phyloP scores from a whole-genome alignment of 2,329 filamentous ascomycete genomes.

The Fusarium torulosum region DNA sequence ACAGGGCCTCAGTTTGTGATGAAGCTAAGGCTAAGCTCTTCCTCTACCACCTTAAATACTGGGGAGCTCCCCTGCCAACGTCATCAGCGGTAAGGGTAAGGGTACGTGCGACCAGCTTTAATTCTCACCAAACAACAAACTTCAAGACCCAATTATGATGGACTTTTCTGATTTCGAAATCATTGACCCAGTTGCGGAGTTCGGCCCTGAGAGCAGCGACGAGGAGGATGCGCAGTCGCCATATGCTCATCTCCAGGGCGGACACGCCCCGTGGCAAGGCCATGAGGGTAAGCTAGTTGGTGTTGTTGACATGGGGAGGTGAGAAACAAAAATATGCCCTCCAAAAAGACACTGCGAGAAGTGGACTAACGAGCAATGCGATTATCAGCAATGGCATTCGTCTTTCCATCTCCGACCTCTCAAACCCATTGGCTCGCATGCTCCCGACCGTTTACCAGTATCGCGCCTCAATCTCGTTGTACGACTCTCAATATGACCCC shows the following conservation, averaged over 20 bases:
- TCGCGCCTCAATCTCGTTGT: slow-evolving; percentile 51
- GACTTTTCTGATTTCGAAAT: slow-evolving; percentile 47
- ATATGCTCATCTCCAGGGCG: slow-evolving; percentile 16
- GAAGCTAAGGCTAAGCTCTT: slow-evolving; percentile 8
- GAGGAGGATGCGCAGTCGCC: slow-evolving; percentile 27
- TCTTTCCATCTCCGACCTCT: slow-evolving; percentile 68
- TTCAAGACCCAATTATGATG: slow-evolving; percentile 20
- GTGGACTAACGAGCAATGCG: slow-evolving; percentile 16
- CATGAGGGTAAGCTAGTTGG: slow-evolving; percentile 50
- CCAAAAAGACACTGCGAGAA: too few relatives aligned
- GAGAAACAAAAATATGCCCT: not conserved
- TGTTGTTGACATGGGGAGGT: slow-evolving; percentile 57
- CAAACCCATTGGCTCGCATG: slow-evolving; percentile 67
- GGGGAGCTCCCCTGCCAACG: slow-evolving; percentile 20
- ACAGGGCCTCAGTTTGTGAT: slow-evolving; percentile 20
- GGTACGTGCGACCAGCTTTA: not conserved
- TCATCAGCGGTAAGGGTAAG: slow-evolving; percentile 15
- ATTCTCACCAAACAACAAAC: slow-evolving; percentile 5
- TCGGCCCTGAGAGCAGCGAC: slow-evolving; percentile 29
- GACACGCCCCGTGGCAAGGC: slow-evolving; percentile 50
- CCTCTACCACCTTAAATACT: slow-evolving; percentile 26
- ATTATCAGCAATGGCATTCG: slow-evolving; percentile 74
- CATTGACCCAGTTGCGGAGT: slow-evolving; percentile 42
- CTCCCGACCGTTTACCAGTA: slow-evolving; percentile 62
- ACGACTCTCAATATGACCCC: slow-evolving; percentile 51